Evolutionary conservation across 2,329 filamentous ascomycete species (phyloP), one percentile per base, ranked within the genome.

Genomic region (Ascochyta rabiei): DNA sequence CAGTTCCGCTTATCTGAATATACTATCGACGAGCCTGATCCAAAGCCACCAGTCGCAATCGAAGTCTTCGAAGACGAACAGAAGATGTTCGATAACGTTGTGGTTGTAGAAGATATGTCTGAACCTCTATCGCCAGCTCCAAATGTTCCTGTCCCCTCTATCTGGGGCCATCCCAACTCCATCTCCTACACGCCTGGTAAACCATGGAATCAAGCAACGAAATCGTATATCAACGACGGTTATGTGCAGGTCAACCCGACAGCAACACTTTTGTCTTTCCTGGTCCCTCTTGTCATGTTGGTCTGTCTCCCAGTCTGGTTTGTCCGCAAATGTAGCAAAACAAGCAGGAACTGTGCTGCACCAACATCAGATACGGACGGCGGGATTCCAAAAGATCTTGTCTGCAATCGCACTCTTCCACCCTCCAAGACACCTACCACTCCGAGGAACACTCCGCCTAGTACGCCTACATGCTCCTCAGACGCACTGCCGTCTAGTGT

Each of bases 101-200:
- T 31, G 10, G 12, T 4, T 19, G 30, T 18, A 15, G 26, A 10
- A 19, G 28, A 48, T n/a, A 2, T 31, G 3, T 8, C 37, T 15
- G 28, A 6, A n/a, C 15, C 12, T 7, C n/a, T 26, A 16, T 13
- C 34, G 19, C 23, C 26, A 12, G 48, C 40, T 18, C 41, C 40
- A 3, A 40, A 39, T n/a, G 5, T 51, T 19, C 48, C 41, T 10
- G 33, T 51, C 6, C 18, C 48, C 21, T 12, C 33, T 6, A 45
- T 51, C 31, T 51, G 48, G 48, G 41, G 48, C 8, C 48, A 43
- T n/a, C 48, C 48, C n/a, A 37, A 45, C 16, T 28, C 41, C 7
- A 6, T 44, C 24, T 38, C 15, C 9, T 39, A 39, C 26, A 33
- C 48, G 8, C 40, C 40, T 24, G 18, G n/a, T 8, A 13, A 44